Evolutionary conservation across 768 basidiomycete genomes (phyloP), one percentile per base, ranked within the genome.

Genomic region (Tricholoma hemisulphureum): DNA sequence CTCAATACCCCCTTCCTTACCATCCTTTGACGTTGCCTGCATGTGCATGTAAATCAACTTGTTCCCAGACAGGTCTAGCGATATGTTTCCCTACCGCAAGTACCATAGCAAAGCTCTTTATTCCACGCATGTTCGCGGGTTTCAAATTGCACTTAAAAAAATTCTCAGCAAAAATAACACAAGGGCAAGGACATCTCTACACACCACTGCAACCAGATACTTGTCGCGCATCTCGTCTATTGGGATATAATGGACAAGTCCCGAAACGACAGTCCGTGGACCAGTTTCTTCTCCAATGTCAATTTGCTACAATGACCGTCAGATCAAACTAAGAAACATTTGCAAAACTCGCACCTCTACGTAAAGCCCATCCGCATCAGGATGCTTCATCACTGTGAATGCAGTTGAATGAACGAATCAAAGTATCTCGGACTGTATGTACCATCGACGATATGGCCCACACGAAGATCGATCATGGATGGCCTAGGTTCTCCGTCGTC

Each of bases 71-170:
- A 50, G 24, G 28, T 2, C 8, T 13, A 20, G n/a, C 18, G 2
- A 26, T 16, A 72, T 86, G 48, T 71, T 94, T 94, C 67, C 89
- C 90, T 60, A 99, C 46, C n/a, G 46, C 46, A 18, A 49, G 87
- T 34, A 99, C 90, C 97, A 99, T 98, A 29, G 95, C 97, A 67
- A 90, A 96, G 58, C 94, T 96, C 78, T 98, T 98, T 64, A 99
- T 87, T 2, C 97, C 97, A 58, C 96, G 87, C 96, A 99, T 98
- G 63, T 80, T 87, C 6, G 91, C 96, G 4, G 96, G 96, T 74
- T 99, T 98, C 59, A 99, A 75, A 71, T 98, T 95, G 71, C 91
- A 93, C 89, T 91, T 41, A 4, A 54, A 6, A 41, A 28, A 8
- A 55, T 49, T 29, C 20, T 34, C 34, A 49, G 18, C 45, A 18